Conservation (phyloP, 2,329 filamentous ascomycete genomes). For the Clarireedia paspali region DNA sequence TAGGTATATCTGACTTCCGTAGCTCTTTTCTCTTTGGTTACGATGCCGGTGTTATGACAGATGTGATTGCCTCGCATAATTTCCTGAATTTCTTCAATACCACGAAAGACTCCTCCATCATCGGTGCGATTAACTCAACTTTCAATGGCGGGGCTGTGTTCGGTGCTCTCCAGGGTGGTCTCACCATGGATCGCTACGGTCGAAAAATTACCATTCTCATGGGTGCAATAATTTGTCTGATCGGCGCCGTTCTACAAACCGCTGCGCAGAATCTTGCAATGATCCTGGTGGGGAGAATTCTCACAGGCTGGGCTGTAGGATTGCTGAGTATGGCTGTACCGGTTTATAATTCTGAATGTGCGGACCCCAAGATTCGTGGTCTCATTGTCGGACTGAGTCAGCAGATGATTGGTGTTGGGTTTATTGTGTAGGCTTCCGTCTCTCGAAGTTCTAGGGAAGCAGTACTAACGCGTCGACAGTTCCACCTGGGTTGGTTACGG, state of each 20-base stretch:
- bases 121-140: conserved; percentile 54
- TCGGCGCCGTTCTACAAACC: conserved; percentile 54
- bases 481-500: conserved; percentile 54
- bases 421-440: conserved; percentile 26
- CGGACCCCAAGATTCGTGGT: conserved; percentile 55
- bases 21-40: conserved; percentile 35
- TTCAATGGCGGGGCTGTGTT: conserved; percentile 52
- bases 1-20: conserved; percentile 1
- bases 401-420: conserved; percentile 57
- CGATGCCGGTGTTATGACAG: conserved; percentile 30
- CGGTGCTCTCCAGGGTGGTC: conserved; percentile 35
- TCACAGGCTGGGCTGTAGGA: conserved; percentile 51
- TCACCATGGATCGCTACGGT: conserved; percentile 48
- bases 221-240: conserved; percentile 49
- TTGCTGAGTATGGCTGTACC: conserved; percentile 57
- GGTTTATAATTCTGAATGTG: conserved; percentile 58
- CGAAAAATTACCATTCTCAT: conserved; percentile 50
- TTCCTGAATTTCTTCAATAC: conserved; percentile 30
- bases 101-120: conserved; percentile 23
- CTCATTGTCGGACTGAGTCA: conserved; percentile 54
- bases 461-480: conserved; percentile 27
- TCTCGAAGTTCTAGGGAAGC: neutral
- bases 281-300: conserved; percentile 49
- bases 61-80: conserved; percentile 24
- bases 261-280: conserved; percentile 45